Base-by-base conservation (phyloP, 1,284 basidiomycete genomes). In the Naganishia liquefaciens region DNA sequence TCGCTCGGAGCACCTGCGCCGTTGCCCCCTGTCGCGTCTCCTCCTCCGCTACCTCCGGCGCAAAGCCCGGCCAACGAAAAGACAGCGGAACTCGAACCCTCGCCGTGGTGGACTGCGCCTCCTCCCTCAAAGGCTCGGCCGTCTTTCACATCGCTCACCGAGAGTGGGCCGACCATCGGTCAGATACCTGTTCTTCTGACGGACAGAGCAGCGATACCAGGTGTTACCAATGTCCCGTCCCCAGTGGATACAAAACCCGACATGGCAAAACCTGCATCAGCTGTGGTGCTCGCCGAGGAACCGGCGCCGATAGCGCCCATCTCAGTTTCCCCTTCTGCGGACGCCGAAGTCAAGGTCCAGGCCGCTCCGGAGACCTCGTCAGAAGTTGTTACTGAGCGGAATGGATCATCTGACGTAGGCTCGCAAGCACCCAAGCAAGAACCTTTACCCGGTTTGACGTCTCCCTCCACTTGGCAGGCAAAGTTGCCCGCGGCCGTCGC, bases 61-160 rank as follows among this genome's bases (percentile, higher is more conserved):
- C 47, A 25, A 28, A 50, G 39, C 28, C 55, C 42, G 15, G 30
- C 19, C 33, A 10, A 23, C 15, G 57, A 60, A 15, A 47, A 50
- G 5, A n/a, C 33, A 5, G 57, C 30, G 11, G 39, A 50, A 10
- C 21, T 37, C 23, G 47, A 7, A 13, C 46, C 37, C 19, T 40
- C 57, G 13, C 57, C 57, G 0, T 60, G 57, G 57, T 60, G 57
- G 57, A 60, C 57, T n/a, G 46, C 57, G 23, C 19, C 27, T 33
- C 21, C 43, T 2, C n/a, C 44, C 5, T 58, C 49, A 11, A 51
- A 27, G 25, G 25, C 17, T 15, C 25, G 28, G 49, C 49, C 27
- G 49, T 51, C 49, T 7, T 51, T 51, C 10, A 30, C 49, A 3
- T 51, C 49, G 25, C 17, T 30, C 27, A 25, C 46, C 17, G 46